Percentiles rank a stretch among this genome's conserved stretches.
Conservation (phyloP, 345 rosid genomes). For the Sonneratia alba region DNA sequence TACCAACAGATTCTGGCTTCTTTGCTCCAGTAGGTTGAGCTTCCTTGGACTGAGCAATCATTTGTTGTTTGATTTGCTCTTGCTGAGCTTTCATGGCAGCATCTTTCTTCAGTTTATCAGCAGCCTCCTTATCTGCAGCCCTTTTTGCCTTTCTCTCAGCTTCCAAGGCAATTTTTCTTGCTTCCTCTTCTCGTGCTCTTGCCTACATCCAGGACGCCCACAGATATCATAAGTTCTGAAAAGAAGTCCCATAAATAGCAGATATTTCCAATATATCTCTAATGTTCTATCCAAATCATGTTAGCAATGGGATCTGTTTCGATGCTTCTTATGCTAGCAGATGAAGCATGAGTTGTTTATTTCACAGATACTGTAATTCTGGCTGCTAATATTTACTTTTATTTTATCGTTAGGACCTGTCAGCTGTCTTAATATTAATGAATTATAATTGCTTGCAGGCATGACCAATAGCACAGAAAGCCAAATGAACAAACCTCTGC, state of each 20-base stretch:
- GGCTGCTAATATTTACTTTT: not conserved
- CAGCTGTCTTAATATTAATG: not conserved
- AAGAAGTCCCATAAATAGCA: not conserved
- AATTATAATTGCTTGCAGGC: not conserved
- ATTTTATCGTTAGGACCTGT: not conserved
- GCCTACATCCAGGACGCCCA: conserved; percentile 10
- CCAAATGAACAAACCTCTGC: conserved; percentile 56
- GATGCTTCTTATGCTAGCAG: not conserved
- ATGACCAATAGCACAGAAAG: not conserved
- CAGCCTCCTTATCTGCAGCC: conserved; percentile 43
- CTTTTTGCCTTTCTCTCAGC: conserved; percentile 59
- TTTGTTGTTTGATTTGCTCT: conserved; percentile 13
- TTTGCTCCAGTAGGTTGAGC: conserved; percentile 10
- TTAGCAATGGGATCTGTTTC: not conserved
- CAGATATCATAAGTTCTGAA: not conserved
- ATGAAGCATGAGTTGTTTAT: not conserved
- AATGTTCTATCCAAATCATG: not conserved
- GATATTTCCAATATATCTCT: not conserved
- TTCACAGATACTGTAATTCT: not conserved
- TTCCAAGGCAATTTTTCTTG: conserved; percentile 52
- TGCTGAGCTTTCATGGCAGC: conserved; percentile 22
- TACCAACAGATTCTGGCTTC: conserved; percentile 34
- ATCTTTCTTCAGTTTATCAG: conserved; percentile 25
- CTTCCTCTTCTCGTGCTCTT: conserved; percentile 49
- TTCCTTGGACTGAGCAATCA: conserved; percentile 3